Base-by-base conservation (phyloP, 2,329 filamentous ascomycete species). In the Sordariomycetes sp. region DNA sequence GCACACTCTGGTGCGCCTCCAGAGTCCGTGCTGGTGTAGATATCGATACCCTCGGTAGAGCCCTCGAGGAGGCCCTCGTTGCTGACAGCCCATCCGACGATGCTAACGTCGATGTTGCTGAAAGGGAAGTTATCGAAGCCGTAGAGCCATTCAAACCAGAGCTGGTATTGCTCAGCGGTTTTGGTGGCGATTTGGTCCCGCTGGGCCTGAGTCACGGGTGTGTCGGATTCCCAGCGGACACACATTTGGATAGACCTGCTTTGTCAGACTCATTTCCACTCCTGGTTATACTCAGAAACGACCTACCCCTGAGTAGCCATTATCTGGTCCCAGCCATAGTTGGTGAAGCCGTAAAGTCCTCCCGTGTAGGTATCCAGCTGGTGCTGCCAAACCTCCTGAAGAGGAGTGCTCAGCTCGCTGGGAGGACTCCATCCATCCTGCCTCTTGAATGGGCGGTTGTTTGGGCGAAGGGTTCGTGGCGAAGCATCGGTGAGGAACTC, bases 81-180 rank as follows among this genome's bases (percentile, higher is more conserved):
- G 29, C 48, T 55, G 35, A 63, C 61, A 2, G 63, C 62, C 54
- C 59, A 67, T 14, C 60, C 62, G 15, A 64, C 59, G 8, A 66
- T 58, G 21, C 55, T 51, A 23, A 55, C 46, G 30, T 60, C 53
- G 33, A 66, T 49, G 4, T 53, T 51, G 31, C 44, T 42, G 33
- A 57, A 64, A 6, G 63, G 63, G 45, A 62, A 67, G 34, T 54
- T 55, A 23, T 65, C 62, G 32, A 57, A 67, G 12, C 60, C 61
- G 15, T 59, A 57, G 25, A 66, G 50, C 41, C 58, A 55, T 34
- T 58, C 55, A 36, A 61, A 61, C 61, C 59, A 65, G 37, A 56
- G 55, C 33, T 55, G 47, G 46, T 61, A 58, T 11, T 54, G 51
- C 21, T 45, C 44, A 32, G 57, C 47, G 5, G 61, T 44, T 1